Evolutionary conservation across 1,284 basidiomycete species (phyloP).

Genomic region (Cystobasidium slooffiae): DNA sequence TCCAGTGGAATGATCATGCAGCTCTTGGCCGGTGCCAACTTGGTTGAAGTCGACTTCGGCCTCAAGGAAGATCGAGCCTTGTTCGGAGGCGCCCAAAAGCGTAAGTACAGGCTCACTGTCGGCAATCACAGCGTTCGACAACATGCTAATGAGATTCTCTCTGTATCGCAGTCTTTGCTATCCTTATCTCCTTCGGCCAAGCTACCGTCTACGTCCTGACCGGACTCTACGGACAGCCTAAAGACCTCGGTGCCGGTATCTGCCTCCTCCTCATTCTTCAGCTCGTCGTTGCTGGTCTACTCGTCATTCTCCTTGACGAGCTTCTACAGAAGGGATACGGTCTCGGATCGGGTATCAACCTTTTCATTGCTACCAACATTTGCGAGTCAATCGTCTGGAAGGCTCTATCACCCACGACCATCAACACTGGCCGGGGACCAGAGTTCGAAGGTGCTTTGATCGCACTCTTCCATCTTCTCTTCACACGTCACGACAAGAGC

Average conservation of each 20-base stretch:
- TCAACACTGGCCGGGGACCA: constrained; percentile 97
- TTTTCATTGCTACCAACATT: constrained; percentile 99
- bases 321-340: constrained; percentile 99
- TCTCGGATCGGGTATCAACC: constrained; percentile 95
- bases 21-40: constrained; percentile 92
- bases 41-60: constrained; percentile 96
- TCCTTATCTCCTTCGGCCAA: constrained; percentile 95
- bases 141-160: not conserved
- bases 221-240: constrained; percentile 92
- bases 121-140: not conserved
- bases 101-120: constrained; percentile 63
- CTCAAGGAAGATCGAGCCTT: constrained; percentile 96
- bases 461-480: constrained; percentile 94
- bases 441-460: constrained; percentile 98
- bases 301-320: constrained; percentile 97
- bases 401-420: constrained; percentile 95
- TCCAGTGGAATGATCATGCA: constrained; percentile 96
- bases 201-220: constrained; percentile 97
- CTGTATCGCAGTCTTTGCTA: constrained; percentile 76
- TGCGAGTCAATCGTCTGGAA: constrained; percentile 99
- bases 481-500: constrained; percentile 98
- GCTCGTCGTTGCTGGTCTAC: constrained; percentile 88
- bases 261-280: constrained; percentile 94
- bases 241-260: constrained; percentile 93
- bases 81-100: constrained; percentile 95